These are phyloP conservation scores for Aristolochia fimbriata DNA, from an alignment of 164 flowering plant species.

Conservation along the genomic window DNA sequence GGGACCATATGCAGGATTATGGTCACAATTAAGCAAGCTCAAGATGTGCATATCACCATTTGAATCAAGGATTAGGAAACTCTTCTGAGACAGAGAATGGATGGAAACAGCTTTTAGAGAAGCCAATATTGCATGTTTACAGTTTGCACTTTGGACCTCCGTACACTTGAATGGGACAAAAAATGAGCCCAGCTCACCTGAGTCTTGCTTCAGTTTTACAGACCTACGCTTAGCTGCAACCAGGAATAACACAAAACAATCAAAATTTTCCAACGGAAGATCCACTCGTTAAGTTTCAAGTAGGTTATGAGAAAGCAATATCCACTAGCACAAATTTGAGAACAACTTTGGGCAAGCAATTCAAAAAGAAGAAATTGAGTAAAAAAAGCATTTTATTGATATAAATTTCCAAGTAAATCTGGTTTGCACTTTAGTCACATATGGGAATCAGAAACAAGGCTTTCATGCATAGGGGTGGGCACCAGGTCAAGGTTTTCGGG, in stretches of 20 bases:
- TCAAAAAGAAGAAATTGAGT: too few species aligned
- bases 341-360: too few species aligned
- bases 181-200: slow-evolving; percentile 27
- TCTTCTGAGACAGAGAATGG: slow-evolving; percentile 45
- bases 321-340: too few species aligned
- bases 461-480: too few species aligned
- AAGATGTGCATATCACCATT: slow-evolving; percentile 55
- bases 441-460: too few species aligned
- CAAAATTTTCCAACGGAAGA: too few species aligned
- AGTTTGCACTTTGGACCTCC: slow-evolving; percentile 19
- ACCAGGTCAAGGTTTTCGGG: too few species aligned
- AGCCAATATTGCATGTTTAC: slow-evolving; percentile 9
- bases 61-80: slow-evolving; percentile 62
- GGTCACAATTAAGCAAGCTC: slow-evolving; percentile 16
- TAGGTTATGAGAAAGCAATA: too few species aligned
- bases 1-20: slow-evolving; percentile 20
- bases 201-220: slow-evolving; percentile 48
- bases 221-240: slow-evolving; percentile 53
- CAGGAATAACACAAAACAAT: slow-evolving; percentile 3
- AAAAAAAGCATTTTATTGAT: too few species aligned
- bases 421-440: too few species aligned
- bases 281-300: too few species aligned
- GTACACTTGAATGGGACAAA: slow-evolving; percentile 40
- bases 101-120: slow-evolving; percentile 52
- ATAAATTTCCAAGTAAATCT: too few species aligned